Percentiles rank a stretch among this genome's conserved stretches.
Evolutionary conservation across 257 asterid genomes (phyloP).

Genomic region (Marsdenia floribunda): DNA sequence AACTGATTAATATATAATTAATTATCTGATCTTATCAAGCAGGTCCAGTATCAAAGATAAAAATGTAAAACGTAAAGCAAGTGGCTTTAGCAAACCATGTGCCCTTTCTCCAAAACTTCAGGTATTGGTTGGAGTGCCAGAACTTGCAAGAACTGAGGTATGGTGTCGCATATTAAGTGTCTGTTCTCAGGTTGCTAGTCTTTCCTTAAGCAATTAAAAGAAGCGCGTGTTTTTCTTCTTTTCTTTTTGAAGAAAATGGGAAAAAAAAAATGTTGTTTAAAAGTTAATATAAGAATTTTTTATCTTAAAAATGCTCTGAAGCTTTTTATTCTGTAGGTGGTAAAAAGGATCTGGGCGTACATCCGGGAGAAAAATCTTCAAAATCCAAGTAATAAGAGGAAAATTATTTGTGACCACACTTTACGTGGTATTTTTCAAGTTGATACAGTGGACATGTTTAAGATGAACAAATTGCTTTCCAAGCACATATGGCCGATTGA

Average conservation of each 20-base stretch:
- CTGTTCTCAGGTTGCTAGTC: background rate
- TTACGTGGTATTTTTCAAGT: slow-evolving; percentile 30
- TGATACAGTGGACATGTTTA: slow-evolving; percentile 40
- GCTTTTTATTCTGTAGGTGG: slow-evolving; percentile 32
- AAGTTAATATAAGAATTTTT: too few species aligned
- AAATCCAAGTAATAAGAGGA: slow-evolving; percentile 37
- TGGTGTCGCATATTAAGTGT: background rate
- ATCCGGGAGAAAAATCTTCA: slow-evolving; percentile 42
- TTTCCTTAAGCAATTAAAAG: background rate
- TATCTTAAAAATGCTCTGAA: background rate
- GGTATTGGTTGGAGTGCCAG: slow-evolving; percentile 36
- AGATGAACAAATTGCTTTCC: slow-evolving; percentile 36
- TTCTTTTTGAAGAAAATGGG: too few species aligned
- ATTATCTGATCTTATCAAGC: slow-evolving; percentile 9
- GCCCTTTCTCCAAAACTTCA: slow-evolving; percentile 50
- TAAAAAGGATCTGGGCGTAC: slow-evolving; percentile 43
- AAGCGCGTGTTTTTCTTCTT: too few species aligned
- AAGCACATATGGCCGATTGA: slow-evolving; percentile 49
- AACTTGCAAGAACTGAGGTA: slow-evolving; percentile 47
- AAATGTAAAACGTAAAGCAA: slow-evolving; percentile 26
- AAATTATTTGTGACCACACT: slow-evolving; percentile 35
- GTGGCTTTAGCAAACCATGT: slow-evolving; percentile 37
- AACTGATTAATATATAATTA: background rate
- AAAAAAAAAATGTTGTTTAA: too few species aligned
- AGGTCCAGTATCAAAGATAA: slow-evolving; percentile 22